Evolutionary conservation across 805 yeast species (phyloP).

Genomic region (Suhomyces sp.): DNA sequence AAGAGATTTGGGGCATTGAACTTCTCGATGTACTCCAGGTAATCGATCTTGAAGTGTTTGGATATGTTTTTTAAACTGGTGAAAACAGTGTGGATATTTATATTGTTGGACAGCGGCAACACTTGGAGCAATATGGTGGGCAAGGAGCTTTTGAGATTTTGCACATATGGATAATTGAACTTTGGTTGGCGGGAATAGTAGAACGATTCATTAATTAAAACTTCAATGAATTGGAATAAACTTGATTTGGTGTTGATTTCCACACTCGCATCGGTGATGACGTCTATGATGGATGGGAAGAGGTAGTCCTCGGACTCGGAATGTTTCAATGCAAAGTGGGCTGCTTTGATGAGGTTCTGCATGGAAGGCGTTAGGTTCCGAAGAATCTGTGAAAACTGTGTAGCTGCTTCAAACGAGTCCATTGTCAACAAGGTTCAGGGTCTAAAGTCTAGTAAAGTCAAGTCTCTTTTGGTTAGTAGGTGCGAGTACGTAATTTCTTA

Average conservation of each 20-base stretch:
- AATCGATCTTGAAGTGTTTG: constrained; percentile 31
- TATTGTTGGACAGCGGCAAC: constrained; percentile 35
- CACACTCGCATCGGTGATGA: constrained; percentile 43
- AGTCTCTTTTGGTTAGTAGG: no score
- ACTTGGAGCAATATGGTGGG: constrained; percentile 35
- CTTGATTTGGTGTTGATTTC: constrained; percentile 64
- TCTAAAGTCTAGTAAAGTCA: background rate
- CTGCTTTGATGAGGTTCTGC: constrained; percentile 48
- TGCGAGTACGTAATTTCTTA: background rate
- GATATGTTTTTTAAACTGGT: constrained; percentile 36
- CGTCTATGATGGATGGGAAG: constrained; percentile 63
- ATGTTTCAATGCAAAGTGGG: constrained; percentile 55
- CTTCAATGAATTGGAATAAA: constrained; percentile 66
- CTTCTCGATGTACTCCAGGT: constrained; percentile 19
- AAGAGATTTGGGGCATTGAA: constrained; percentile 31
- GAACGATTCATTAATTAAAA: constrained; percentile 45
- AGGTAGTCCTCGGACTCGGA: constrained; percentile 64
- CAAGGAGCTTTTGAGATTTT: constrained; percentile 28
- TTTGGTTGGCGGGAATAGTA: constrained; percentile 33
- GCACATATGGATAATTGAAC: constrained; percentile 39
- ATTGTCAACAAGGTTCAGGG: constrained; percentile 29
- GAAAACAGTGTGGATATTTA: constrained; percentile 37
- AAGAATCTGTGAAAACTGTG: constrained; percentile 68
- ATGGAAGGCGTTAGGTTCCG: constrained; percentile 63
- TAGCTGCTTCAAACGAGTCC: constrained; percentile 88